Evolutionary conservation across 2,329 filamentous ascomycete genomes (phyloP), one percentile per base, ranked within the genome.

Genomic region (Knufia petricola): DNA sequence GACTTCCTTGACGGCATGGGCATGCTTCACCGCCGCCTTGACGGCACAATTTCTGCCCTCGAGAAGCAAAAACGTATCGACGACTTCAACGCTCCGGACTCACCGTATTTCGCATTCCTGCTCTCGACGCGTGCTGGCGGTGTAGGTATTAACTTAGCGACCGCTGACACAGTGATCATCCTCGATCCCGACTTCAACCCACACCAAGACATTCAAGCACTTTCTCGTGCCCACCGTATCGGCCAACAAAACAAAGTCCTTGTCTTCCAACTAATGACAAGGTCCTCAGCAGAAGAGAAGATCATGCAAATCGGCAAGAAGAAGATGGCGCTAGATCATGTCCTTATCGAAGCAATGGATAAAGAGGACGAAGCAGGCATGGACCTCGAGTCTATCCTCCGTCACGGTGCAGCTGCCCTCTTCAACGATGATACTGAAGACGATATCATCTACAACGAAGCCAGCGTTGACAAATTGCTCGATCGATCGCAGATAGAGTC

Each of bases 121-220:
- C 74, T 98, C 0, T 96, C 90, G 0, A 98, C 94, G 2, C 82
- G 92, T 54, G 89, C 94, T 15, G 92, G 92, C 47, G 92, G 94
- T 60, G 90, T 98, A 0, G 94, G 92, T 13, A 98, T 98, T 71
- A 98, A 98, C 62, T 75, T 98, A 48, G 92, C 92, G 0, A 95
- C 89, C 6, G 92, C 92, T 2, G 92, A 98, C 61, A 98, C 92
- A 0, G 94, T 98, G 52, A 95, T 98, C 55, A 95, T 98, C 56
- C 80, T 96, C 56, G 89, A 98, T 59, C 87, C 87, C 0, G 92
- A 98, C 62, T 96, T 94, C 72, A 98, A 98, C 53, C 92, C 92
- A 0, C 92, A 98, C 61, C 92, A 98, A 66, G 94, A 98, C 60
- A 85, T 98, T 34, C 92, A 98, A 64, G 92, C 92, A 0, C 75